A percentile compares a stretch with the other conserved stretches of the same genome.
Conservation (phyloP, 2,329 filamentous ascomycete species). For the Colletotrichum shisoi region DNA sequence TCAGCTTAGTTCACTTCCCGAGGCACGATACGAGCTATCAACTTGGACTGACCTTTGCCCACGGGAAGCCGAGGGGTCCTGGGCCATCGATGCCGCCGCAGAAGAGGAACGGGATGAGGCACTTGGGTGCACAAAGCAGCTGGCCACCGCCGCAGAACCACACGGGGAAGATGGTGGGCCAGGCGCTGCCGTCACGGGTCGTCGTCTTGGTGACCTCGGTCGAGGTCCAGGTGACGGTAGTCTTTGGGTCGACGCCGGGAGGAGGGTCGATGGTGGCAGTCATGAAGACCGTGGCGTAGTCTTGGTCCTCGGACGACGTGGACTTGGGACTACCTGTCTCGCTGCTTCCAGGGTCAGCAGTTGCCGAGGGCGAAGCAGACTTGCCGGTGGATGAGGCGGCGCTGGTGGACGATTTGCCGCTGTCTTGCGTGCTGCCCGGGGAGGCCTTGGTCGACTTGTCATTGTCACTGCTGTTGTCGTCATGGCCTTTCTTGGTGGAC, state of each 20-base stretch:
- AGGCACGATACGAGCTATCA: too few relatives aligned
- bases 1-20: neutral
- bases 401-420: neutral
- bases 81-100: constrained; percentile 7
- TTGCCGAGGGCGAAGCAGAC: neutral
- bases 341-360: constrained; percentile 6
- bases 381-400: neutral
- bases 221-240: constrained; percentile 15
- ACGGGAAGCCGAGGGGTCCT: constrained; percentile 17
- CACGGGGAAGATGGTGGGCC: constrained; percentile 17
- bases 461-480: neutral
- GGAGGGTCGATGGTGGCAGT: constrained; percentile 7
- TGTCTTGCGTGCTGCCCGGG: neutral
- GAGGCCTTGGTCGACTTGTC: neutral
- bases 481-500: neutral
- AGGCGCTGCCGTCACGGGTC: constrained; percentile 8
- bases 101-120: constrained; percentile 20
- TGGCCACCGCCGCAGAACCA: constrained; percentile 23
- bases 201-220: constrained; percentile 17
- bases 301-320: neutral
- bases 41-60: constrained; percentile 46
- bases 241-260: neutral
- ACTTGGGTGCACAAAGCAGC: constrained; percentile 11
- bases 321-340: neutral
- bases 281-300: neutral